phyloP scores from a whole-genome alignment of 2,329 filamentous ascomycete species.

The Trichophyton simii region DNA sequence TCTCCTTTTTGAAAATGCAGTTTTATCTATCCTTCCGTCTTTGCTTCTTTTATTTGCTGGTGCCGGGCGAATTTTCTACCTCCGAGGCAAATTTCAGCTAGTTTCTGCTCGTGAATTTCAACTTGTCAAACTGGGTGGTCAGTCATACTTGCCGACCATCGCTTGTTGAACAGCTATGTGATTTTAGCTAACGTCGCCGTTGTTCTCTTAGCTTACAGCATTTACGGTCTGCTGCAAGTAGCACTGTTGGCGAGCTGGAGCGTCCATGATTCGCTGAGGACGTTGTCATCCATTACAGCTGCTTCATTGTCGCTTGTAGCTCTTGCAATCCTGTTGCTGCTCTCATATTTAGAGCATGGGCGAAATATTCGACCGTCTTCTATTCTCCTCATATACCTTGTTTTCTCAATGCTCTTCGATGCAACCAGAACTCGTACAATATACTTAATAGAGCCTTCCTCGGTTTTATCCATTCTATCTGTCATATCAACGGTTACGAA shows the following conservation, averaged over 20 bases:
- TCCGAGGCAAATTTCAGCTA: background rate
- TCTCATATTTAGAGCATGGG: slow-evolving; percentile 24
- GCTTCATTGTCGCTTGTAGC: background rate
- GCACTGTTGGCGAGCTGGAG: background rate
- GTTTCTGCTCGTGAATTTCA: background rate
- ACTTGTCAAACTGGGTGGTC: background rate
- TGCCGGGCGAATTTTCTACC: background rate
- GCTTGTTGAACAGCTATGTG: no score
- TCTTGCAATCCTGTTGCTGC: background rate
- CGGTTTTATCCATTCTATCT: background rate
- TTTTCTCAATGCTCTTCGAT: slow-evolving; percentile 32
- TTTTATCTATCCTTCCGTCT: slow-evolving; percentile 13
- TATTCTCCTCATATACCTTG: slow-evolving; percentile 31
- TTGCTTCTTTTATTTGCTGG: background rate
- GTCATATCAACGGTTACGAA: background rate
- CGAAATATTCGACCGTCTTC: slow-evolving; percentile 29
- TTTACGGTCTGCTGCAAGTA: background rate
- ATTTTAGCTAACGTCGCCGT: no score
- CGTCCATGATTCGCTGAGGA: background rate
- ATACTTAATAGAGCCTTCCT: background rate
- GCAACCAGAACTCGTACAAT: slow-evolving; percentile 26
- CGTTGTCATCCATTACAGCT: background rate
- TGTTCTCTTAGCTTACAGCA: background rate
- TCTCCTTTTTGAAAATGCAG: slow-evolving; percentile 20
- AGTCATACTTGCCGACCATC: no score